phyloP scores from a whole-genome alignment of 306 rosid genomes.

The Trifolium dubium region DNA sequence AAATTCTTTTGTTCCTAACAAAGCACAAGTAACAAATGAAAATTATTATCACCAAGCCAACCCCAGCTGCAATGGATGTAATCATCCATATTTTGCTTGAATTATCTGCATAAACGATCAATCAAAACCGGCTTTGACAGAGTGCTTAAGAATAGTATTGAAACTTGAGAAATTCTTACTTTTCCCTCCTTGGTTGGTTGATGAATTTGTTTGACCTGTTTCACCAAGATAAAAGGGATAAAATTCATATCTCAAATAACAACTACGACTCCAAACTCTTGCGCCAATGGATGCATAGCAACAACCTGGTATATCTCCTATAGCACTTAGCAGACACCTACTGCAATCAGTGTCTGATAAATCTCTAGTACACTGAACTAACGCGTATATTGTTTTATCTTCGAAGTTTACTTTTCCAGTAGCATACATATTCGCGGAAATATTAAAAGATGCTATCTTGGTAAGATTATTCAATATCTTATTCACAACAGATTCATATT shows the following conservation, averaged over 20 bases:
- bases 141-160: not conserved
- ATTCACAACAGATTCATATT: slow-evolving; percentile 46
- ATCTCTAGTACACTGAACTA: slow-evolving; percentile 70
- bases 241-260: slow-evolving; percentile 65
- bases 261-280: slow-evolving; percentile 61
- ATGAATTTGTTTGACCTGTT: slow-evolving; percentile 28
- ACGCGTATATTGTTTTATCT: slow-evolving; percentile 49
- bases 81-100: slow-evolving; percentile 47
- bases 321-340: slow-evolving; percentile 57
- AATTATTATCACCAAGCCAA: slow-evolving; percentile 42
- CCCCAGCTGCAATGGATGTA: slow-evolving; percentile 11
- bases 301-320: slow-evolving; percentile 33
- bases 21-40: slow-evolving; percentile 39
- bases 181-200: slow-evolving; percentile 17
- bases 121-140: slow-evolving; percentile 1
- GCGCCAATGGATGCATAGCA: slow-evolving; percentile 64
- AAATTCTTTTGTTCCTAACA: slow-evolving; percentile 32
- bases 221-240: slow-evolving; percentile 54
- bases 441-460: slow-evolving; percentile 43
- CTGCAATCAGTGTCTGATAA: slow-evolving; percentile 54
- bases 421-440: slow-evolving; percentile 53
- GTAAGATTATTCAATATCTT: slow-evolving; percentile 46
- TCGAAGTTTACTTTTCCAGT: slow-evolving; percentile 44
- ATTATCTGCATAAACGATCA: slow-evolving; percentile 44
- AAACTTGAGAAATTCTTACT: slow-evolving; percentile 42